Evolutionary conservation across 2,329 filamentous ascomycete species (phyloP), one percentile per base, ranked within the genome.

Genomic region (Colletotrichum gloeosporioides): DNA sequence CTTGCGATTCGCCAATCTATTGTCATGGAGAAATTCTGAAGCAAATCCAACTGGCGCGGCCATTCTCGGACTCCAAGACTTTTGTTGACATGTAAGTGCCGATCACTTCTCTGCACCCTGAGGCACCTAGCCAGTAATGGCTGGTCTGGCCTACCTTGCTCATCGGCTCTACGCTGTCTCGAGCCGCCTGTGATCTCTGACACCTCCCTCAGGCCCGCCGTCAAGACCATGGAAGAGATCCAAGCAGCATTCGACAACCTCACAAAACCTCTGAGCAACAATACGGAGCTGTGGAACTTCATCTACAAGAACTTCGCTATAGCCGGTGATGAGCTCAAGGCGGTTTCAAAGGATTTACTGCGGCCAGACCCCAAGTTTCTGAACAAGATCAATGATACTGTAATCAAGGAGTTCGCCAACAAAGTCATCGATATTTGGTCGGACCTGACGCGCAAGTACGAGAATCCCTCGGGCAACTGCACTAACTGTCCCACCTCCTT

Each of bases 341-440:
- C 87, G 13, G 89, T 94, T 4, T 86, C 89, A 4, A 82, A 80
- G 3, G 85, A 87, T 44, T 81, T 91, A 73, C 86, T 94, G 22
- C 78, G 86, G 18, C 92, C 90, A 4, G 85, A 93, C 44, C 87
- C 93, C 3, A 85, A 84, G 4, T 94, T 94, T 80, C 85, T 94
- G 27, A 80, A 88, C 75, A 87, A 88, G 27, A 84, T 94, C 78
- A 83, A 90, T 68, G 91, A 93, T 81, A 82, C 87, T 2, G 90
- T 91, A 31, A 87, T 94, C 78, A 87, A 86, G 76, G 88, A 93
- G 79, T 94, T 94, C 78, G 88, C 90, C 10, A 79, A 86, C 62
- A 90, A 93, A 80, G 92, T 94, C 80, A 93, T 94, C 73, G 89
- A 90, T 79, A 93, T 94, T 77, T 94, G 93, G 93, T 92, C 92